A percentile compares a stretch with the other conserved stretches of the same genome.
These are phyloP conservation scores for Aspergillus felis DNA, from an alignment of 2,329 filamentous ascomycete genomes.

Conservation along the genomic window DNA sequence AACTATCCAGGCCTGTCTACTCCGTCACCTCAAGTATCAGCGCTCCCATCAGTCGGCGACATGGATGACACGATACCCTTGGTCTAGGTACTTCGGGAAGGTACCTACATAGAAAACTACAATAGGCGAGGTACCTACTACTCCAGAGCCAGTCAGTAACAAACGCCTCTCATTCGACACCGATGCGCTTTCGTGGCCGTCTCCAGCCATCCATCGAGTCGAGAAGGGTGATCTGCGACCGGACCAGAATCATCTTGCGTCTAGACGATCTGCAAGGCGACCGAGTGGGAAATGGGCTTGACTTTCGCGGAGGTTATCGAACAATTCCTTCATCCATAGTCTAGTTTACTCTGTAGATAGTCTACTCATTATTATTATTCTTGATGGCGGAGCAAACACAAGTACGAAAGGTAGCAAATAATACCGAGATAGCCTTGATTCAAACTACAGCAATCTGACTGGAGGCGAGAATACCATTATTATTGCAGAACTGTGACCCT, in stretches of 20 bases:
- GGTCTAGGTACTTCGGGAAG: not conserved
- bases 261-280: not conserved
- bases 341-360: too few species aligned
- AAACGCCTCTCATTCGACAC: not conserved
- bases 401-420: not conserved
- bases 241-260: not conserved
- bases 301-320: not conserved
- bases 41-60: not conserved
- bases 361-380: too few species aligned
- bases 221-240: not conserved
- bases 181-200: not conserved
- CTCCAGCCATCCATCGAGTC: not conserved
- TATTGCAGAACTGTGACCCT: not conserved
- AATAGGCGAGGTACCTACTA: not conserved
- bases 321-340: not conserved
- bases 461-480: not conserved
- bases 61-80: not conserved
- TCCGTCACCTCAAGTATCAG: slow-evolving; percentile 2
- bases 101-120: not conserved
- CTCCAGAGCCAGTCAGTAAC: not conserved
- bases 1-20: not conserved
- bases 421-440: too few species aligned
- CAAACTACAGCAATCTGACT: not conserved
- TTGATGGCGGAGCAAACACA: not conserved
- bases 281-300: not conserved